Evolutionary conservation across 2,329 filamentous ascomycete genomes (phyloP).

Genomic region (Rutstroemia sp.): DNA sequence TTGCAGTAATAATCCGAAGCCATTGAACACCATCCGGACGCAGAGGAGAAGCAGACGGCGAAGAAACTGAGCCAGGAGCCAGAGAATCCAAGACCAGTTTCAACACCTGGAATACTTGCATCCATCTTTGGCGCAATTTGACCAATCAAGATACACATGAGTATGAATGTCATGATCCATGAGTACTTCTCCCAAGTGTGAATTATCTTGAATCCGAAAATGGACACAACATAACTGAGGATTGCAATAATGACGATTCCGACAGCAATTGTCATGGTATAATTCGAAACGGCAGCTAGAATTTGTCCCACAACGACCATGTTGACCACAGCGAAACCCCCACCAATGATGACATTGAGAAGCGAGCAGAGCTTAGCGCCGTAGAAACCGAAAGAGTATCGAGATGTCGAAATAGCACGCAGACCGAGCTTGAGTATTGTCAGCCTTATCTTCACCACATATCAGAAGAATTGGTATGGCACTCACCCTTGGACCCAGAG

Average conservation of each 20-base stretch:
- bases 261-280: slow-evolving; percentile 36
- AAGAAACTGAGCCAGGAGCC: slow-evolving; percentile 27
- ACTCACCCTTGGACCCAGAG: slow-evolving; percentile 35
- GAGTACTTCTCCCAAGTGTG: slow-evolving; percentile 42
- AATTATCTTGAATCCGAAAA: slow-evolving; percentile 34
- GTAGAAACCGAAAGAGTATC: slow-evolving; percentile 44
- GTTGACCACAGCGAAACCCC: slow-evolving; percentile 36
- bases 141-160: slow-evolving; percentile 41
- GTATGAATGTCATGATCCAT: slow-evolving; percentile 40
- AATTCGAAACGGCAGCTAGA: slow-evolving; percentile 28
- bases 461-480: not conserved
- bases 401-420: slow-evolving; percentile 36
- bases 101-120: slow-evolving; percentile 28
- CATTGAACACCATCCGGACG: slow-evolving; percentile 27
- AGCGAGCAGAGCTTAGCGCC: slow-evolving; percentile 40
- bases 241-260: slow-evolving; percentile 27
- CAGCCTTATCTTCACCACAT: not conserved
- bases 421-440: slow-evolving; percentile 27
- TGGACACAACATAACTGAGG: slow-evolving; percentile 24
- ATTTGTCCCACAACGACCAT: slow-evolving; percentile 37
- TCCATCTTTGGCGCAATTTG: slow-evolving; percentile 38
- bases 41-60: slow-evolving; percentile 25
- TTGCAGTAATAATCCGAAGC: slow-evolving; percentile 29
- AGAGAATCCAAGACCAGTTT: slow-evolving; percentile 30
- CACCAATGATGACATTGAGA: slow-evolving; percentile 40